Base-by-base conservation (phyloP, 2,329 filamentous ascomycete species). In the Trichophyton equinum region DNA sequence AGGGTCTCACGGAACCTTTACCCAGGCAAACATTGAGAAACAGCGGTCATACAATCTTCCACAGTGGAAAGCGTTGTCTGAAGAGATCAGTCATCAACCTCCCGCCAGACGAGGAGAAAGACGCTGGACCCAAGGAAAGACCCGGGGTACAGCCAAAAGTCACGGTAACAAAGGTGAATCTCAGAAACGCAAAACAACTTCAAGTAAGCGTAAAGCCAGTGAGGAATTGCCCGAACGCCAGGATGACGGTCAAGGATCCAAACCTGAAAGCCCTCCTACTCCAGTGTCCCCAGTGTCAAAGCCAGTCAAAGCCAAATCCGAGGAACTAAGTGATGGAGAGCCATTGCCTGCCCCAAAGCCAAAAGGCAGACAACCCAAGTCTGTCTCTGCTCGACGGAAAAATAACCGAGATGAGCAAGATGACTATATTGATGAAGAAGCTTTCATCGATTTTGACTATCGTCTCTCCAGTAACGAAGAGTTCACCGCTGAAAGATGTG, bases 1-100 rank as follows among this genome's bases (percentile, higher is more conserved):
- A 80, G 94, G 94, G 47, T 90, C 89, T 58, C 90, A 92, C 71
- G 95, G 94, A 61, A 95, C 89, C 61, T 99, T 96, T 72, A 92
- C 92, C 40, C 94, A 99, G 73, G 89, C 94, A 70, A 99, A 99
- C 71, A 91, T 99, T 62, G 86, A 97, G 69, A 95, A 96, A 75
- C 90, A 95, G 72, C 84, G 94, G 71, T 91, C 91, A 13, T 99
- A 99, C 77, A 99, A 96, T 67, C 79, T 99, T 3, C 92, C 92
- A 0, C 91, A 99, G 74, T 99, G 94, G 94, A 89, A 91, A 67
- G 83, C 89, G 60, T 81, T 97, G 44, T 96, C 91, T 71, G 89
- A 96, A 65, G 91, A 96, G 75, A 91, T 89, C 71, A 91, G 96
- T 68, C 91, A 99, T 72, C 94, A 97, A 69, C 94, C 94, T 8